Evolutionary conservation across 2,329 filamentous ascomycete species (phyloP).

Genomic region (Diaporthe helianthi): DNA sequence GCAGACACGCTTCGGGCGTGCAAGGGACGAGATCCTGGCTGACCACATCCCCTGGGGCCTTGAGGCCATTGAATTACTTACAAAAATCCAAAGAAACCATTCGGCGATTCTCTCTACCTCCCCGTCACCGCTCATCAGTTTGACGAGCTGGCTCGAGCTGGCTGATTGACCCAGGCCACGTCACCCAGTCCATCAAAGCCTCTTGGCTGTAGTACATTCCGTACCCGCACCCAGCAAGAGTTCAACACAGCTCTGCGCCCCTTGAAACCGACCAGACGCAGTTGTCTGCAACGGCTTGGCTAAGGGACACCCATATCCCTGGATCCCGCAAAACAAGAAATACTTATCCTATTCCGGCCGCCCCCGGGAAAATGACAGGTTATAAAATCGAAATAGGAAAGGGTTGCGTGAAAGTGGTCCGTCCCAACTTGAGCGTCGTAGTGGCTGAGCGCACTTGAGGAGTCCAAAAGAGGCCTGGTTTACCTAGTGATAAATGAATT

Average conservation of each 20-base stretch:
- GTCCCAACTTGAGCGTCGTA: not conserved
- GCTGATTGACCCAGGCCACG: not conserved
- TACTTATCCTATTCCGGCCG: not conserved
- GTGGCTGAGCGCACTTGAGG: not conserved
- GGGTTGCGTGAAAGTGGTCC: not conserved
- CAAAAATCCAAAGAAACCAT: too few relatives aligned
- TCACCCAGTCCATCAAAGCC: not conserved
- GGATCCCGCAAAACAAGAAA: too few relatives aligned
- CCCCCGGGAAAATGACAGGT: not conserved
- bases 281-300: conserved; percentile 17
- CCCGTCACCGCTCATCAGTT: not conserved
- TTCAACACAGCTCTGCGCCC: not conserved
- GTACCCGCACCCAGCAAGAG: not conserved
- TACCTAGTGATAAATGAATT: conserved; percentile 3
- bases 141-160: too few relatives aligned
- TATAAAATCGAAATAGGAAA: not conserved
- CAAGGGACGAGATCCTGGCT: not conserved
- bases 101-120: not conserved
- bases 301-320: not conserved
- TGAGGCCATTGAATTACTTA: not conserved
- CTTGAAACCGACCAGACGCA: conserved; percentile 18
- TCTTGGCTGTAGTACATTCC: not conserved
- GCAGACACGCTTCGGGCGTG: not conserved
- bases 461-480: not conserved
- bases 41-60: not conserved